Evolutionary conservation across 345 rosid species (phyloP), one percentile per base, ranked within the genome.

Genomic region (Gossypium arboreum): DNA sequence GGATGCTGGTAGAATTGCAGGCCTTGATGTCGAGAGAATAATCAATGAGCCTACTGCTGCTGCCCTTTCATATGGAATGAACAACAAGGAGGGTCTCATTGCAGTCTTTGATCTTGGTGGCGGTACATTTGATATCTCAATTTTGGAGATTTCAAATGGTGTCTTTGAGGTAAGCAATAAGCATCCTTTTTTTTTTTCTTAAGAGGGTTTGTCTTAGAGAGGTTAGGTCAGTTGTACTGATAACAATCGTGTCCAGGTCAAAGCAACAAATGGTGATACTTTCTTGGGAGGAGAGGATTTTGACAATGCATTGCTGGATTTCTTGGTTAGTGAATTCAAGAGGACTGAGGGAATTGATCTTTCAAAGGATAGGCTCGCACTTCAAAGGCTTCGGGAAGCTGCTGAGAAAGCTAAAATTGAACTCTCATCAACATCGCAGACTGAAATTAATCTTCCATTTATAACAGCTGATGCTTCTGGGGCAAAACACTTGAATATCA

Each of bases 191-290:
- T 73, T 17, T 9, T 5, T 69, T 2, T 5, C 3, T 16, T 18
- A 18, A 39, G 34, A 0, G 43, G 10, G 59, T 24, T 12, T 65
- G 2, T 22, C 24, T 41, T 15, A 12, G 8, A 1, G 7, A 61
- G 58, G 3, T 18, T 63, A 12, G 56, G 48, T 15, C 22, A 68
- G 47, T 12, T 1, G 3, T 18, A 24, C 57, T 59, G 55, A 54
- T 41, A 27, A 24, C 29, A 69, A 2, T 27, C 63, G 12, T 11
- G 17, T 75, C 20, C 75, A 94, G 98, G 97, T 94, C 71, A 94
- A 94, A 94, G 96, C 98, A 56, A 94, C 98, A 60, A 93, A 93
- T 81, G 98, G 98, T n/a, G 98, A 94, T 81, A 93, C 98, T 5
- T 93, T 93, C 82, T 82, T 94, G 85, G 98, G 98, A 66, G 98